Conservation (phyloP, 305 asterid genomes). For the Solanum hybrid region DNA sequence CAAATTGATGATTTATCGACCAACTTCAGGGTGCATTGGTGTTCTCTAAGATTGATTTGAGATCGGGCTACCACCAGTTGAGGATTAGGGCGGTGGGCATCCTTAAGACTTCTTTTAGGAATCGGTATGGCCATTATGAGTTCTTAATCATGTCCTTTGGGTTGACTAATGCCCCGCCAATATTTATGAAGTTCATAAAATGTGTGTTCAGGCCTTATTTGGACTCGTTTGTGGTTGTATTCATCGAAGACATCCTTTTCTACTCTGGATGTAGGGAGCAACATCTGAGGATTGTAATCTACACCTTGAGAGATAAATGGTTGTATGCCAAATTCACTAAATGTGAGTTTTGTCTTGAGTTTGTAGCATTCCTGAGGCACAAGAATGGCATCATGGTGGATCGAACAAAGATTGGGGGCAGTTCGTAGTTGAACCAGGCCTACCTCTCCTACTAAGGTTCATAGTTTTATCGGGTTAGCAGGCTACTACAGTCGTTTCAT, state of each 20-base stretch:
- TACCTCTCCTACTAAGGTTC: too few species aligned
- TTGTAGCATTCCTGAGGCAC: too few species aligned
- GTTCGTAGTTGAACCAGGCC: too few species aligned
- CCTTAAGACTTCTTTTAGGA: not conserved
- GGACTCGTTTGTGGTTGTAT: not conserved
- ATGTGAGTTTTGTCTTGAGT: too few species aligned
- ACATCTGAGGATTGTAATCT: not conserved
- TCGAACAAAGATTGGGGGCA: too few species aligned
- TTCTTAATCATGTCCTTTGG: not conserved
- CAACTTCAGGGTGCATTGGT: not conserved
- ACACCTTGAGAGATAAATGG: too few species aligned
- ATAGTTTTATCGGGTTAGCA: too few species aligned
- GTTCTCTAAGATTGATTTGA: not conserved
- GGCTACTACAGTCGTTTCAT: not conserved
- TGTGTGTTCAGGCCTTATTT: not conserved
- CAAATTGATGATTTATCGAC: not conserved
- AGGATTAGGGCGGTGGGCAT: not conserved
- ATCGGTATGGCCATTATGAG: not conserved
- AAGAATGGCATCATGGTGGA: too few species aligned
- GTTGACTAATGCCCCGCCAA: not conserved
- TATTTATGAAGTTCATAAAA: not conserved
- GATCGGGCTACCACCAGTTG: not conserved
- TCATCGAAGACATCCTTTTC: not conserved
- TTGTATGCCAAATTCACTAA: too few species aligned
- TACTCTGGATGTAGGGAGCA: not conserved